phyloP scores from a whole-genome alignment of 768 basidiomycete genomes.

The Mycena albidolilacea region DNA sequence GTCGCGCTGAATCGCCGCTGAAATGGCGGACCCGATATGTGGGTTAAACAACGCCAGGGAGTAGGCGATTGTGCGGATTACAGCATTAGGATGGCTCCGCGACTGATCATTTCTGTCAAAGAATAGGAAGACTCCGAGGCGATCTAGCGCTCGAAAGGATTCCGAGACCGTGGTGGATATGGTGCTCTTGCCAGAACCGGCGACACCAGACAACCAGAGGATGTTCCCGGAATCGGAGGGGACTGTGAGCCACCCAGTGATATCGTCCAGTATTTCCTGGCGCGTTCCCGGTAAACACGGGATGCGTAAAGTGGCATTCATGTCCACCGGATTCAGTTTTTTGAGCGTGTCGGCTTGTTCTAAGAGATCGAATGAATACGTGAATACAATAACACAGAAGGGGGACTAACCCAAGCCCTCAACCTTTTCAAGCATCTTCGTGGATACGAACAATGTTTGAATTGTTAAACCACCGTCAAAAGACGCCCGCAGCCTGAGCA shows the following conservation, averaged over 20 bases:
- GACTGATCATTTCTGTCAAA: too few relatives aligned
- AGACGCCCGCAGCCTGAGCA: not conserved
- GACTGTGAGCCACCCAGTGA: not conserved
- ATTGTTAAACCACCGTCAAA: not conserved
- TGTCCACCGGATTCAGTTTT: too few relatives aligned
- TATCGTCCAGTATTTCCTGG: not conserved
- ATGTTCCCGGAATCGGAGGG: too few relatives aligned
- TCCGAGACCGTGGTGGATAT: too few relatives aligned
- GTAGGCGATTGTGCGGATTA: too few relatives aligned
- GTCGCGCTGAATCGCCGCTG: too few relatives aligned
- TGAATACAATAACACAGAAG: not conserved
- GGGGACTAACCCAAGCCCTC: not conserved
- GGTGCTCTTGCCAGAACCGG: too few relatives aligned
- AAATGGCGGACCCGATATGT: too few relatives aligned
- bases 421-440: not conserved
- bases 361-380: not conserved
- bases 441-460: not conserved
- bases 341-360: not conserved
- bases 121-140: constrained; percentile 8
- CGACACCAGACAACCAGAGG: too few relatives aligned
- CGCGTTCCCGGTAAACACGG: not conserved
- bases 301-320: not conserved
- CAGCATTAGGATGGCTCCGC: too few relatives aligned
- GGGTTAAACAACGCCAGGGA: too few relatives aligned
- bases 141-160: not conserved